These are phyloP conservation scores for Pelargonium australe DNA, from an alignment of 441 rosid species.

Conservation along the genomic window DNA sequence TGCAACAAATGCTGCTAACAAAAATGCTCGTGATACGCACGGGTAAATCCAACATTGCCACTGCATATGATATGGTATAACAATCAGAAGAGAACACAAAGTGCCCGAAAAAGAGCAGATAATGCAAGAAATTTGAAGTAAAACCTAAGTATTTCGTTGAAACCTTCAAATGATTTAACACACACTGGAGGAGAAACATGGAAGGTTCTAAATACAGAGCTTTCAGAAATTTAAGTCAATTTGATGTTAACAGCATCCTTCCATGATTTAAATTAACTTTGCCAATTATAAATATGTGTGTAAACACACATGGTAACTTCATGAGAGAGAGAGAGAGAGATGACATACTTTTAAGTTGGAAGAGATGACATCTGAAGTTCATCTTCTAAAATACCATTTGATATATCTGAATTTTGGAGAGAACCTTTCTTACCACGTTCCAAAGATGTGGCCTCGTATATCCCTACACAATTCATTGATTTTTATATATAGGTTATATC, in stretches of 20 bases:
- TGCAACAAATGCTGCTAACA: not conserved
- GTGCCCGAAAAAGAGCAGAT: not conserved
- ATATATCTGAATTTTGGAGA: slow-evolving; percentile 37
- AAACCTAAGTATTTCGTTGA: no score
- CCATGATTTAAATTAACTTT: no score
- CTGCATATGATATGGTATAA: not conserved
- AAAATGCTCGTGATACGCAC: no score
- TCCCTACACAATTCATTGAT: slow-evolving; percentile 37
- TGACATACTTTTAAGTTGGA: slow-evolving; percentile 38
- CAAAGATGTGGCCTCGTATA: slow-evolving; percentile 72
- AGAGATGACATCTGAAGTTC: slow-evolving; percentile 45
- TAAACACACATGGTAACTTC: no score
- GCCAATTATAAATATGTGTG: no score
- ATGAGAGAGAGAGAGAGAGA: not conserved
- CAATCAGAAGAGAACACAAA: not conserved
- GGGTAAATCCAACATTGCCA: not conserved
- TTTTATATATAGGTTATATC: not conserved
- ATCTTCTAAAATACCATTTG: slow-evolving; percentile 47
- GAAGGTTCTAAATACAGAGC: no score
- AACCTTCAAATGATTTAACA: no score
- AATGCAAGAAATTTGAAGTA: no score
- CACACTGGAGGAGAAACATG: no score
- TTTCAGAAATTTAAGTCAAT: no score
- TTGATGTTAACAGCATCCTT: no score
- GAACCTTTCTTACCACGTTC: slow-evolving; percentile 57